phyloP scores from a whole-genome alignment of 2,329 filamentous ascomycete genomes.

The Diaporthe capsici region DNA sequence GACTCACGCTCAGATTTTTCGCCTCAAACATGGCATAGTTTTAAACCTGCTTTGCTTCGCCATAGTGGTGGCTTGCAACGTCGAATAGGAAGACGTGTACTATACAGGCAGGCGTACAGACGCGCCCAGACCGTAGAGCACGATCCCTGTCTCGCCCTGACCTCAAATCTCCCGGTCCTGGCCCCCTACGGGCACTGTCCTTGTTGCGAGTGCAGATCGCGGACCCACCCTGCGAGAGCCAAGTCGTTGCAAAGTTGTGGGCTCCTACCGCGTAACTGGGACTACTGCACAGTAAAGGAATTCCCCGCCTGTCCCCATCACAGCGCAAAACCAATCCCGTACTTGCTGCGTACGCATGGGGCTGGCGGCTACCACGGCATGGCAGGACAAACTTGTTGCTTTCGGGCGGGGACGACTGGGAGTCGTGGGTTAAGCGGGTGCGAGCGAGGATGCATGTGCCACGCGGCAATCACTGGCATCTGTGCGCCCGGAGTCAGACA shows the following conservation, averaged over 20 bases:
- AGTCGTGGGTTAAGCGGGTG: neutral
- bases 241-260: neutral
- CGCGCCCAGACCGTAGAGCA: neutral
- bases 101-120: too few relatives aligned
- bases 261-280: neutral
- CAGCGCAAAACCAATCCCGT: neutral
- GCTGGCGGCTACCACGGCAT: neutral
- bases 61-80: neutral
- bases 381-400: neutral
- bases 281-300: conserved; percentile 9
- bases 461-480: conserved; percentile 4
- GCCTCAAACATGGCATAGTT: conserved; percentile 15
- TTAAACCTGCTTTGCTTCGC: conserved; percentile 7
- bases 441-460: conserved; percentile 2
- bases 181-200: conserved; percentile 20
- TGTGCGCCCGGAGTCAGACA: conserved; percentile 24
- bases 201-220: conserved; percentile 14
- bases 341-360: neutral
- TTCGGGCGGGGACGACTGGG: too few relatives aligned
- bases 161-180: conserved; percentile 19
- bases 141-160: conserved; percentile 6
- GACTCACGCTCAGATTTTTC: neutral
- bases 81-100: conserved; percentile 17
- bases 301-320: neutral
- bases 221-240: neutral